phyloP scores from a whole-genome alignment of 768 basidiomycete species.

The Pulveroboletus sp. region DNA sequence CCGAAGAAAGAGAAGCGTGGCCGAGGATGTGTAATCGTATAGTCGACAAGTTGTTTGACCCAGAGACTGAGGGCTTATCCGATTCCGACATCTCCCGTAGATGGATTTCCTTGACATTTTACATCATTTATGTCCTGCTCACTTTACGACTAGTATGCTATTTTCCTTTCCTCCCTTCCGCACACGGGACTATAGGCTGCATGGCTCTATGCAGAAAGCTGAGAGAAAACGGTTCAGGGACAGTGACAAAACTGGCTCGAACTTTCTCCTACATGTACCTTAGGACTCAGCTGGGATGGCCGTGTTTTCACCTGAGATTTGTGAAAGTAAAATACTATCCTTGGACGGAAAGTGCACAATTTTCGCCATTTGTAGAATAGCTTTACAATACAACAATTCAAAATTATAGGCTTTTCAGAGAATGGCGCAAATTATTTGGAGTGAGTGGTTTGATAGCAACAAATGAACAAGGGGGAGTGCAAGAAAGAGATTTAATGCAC shows the following conservation, averaged over 20 bases:
- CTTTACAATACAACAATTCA: too few relatives aligned
- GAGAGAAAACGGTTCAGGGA: neutral
- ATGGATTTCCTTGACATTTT: conserved; percentile 41
- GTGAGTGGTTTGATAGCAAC: too few relatives aligned
- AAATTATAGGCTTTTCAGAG: too few relatives aligned
- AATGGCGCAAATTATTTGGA: too few relatives aligned
- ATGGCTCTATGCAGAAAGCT: conserved; percentile 21
- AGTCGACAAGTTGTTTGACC: conserved; percentile 30
- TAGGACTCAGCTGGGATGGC: neutral
- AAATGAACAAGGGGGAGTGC: too few relatives aligned
- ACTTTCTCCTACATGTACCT: neutral
- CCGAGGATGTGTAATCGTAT: conserved; percentile 69
- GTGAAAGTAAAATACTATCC: too few relatives aligned
- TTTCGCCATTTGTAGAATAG: too few relatives aligned
- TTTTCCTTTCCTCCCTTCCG: conserved; percentile 23
- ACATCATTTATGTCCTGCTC: conserved; percentile 69
- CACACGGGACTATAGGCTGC: conserved; percentile 37
- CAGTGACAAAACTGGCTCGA: neutral
- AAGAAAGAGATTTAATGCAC: too few relatives aligned
- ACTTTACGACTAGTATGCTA: conserved; percentile 60
- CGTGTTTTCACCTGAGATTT: neutral
- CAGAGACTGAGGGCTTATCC: conserved; percentile 13
- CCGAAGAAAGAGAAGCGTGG: conserved; percentile 49
- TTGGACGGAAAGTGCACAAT: too few relatives aligned
- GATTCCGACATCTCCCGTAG: conserved; percentile 22